These are phyloP conservation scores for Porcisia deanei DNA, from an alignment of 208 protist species.

Conservation along the genomic window DNA sequence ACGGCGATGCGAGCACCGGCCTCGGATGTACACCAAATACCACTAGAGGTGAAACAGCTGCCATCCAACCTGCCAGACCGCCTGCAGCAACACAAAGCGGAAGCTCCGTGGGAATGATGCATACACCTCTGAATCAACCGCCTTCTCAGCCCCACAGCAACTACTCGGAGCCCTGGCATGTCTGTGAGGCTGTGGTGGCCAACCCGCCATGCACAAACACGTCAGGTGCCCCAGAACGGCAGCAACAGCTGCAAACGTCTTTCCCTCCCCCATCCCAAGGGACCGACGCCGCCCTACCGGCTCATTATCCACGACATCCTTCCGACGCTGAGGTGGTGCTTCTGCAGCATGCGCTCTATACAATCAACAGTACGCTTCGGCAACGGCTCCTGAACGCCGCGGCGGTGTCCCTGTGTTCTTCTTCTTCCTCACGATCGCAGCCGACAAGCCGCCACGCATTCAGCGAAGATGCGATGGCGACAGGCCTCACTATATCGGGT, in stretches of 20 bases:
- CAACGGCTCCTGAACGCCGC: slow-evolving; percentile 32
- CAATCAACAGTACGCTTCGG: slow-evolving; percentile 28
- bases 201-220: not conserved
- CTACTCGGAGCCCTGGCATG: not conserved
- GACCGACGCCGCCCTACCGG: not conserved
- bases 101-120: slow-evolving; percentile 1
- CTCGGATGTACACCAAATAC: not conserved
- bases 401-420: slow-evolving; percentile 20
- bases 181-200: not conserved
- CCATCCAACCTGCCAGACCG: too few species aligned
- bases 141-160: not conserved
- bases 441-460: slow-evolving; percentile 8
- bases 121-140: slow-evolving; percentile 1
- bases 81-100: not conserved
- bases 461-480: not conserved
- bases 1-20: slow-evolving; percentile 1
- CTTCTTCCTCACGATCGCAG: slow-evolving; percentile 17
- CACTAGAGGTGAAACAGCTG: not conserved
- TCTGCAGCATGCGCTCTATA: slow-evolving; percentile 31
- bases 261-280: not conserved
- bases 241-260: not conserved
- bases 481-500: slow-evolving; percentile 5
- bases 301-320: slow-evolving; percentile 16
- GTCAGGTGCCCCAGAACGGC: not conserved
- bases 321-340: slow-evolving; percentile 41